Evolutionary conservation across 306 rosid species (phyloP).

Genomic region (Acacia crassicarpa): DNA sequence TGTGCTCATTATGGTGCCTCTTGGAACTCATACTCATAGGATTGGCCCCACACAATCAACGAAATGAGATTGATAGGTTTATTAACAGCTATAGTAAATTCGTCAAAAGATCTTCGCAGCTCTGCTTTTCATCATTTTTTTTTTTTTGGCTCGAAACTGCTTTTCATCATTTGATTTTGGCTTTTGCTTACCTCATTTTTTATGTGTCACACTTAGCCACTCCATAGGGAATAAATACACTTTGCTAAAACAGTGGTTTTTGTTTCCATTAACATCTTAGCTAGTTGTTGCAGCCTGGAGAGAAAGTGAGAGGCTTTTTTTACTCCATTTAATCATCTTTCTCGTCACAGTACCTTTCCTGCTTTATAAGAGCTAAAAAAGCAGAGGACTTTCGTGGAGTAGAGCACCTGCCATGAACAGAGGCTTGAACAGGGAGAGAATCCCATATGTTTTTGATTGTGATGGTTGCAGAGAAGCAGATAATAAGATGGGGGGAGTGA

Average conservation of each 20-base stretch:
- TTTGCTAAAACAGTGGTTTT: constrained; percentile 40
- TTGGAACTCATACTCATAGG: neutral
- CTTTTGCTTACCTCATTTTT: constrained; percentile 53
- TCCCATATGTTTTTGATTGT: constrained; percentile 44
- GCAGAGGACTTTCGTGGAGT: constrained; percentile 29
- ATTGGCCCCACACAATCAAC: constrained; percentile 16
- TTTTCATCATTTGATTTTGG: constrained; percentile 33
- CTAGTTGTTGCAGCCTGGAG: constrained; percentile 41
- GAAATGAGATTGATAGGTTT: neutral
- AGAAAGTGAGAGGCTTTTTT: constrained; percentile 32
- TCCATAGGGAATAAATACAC: constrained; percentile 24
- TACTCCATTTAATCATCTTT: constrained; percentile 26
- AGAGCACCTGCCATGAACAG: constrained; percentile 50
- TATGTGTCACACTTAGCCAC: neutral
- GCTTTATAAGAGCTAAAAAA: constrained; percentile 49
- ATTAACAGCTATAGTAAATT: constrained; percentile 26
- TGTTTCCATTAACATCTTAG: constrained; percentile 19
- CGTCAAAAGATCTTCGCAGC: constrained; percentile 34
- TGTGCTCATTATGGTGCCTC: neutral
- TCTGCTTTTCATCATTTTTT: constrained; percentile 38
- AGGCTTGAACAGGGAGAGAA: constrained; percentile 50
- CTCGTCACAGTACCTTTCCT: constrained; percentile 36
- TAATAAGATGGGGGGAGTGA: constrained; percentile 35
- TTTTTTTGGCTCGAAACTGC: too few species aligned
- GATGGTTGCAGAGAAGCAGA: constrained; percentile 46